A percentile compares a stretch with the other conserved stretches of the same genome.
phyloP scores from a whole-genome alignment of 179 eudicot species.

The Beta corolliflora region DNA sequence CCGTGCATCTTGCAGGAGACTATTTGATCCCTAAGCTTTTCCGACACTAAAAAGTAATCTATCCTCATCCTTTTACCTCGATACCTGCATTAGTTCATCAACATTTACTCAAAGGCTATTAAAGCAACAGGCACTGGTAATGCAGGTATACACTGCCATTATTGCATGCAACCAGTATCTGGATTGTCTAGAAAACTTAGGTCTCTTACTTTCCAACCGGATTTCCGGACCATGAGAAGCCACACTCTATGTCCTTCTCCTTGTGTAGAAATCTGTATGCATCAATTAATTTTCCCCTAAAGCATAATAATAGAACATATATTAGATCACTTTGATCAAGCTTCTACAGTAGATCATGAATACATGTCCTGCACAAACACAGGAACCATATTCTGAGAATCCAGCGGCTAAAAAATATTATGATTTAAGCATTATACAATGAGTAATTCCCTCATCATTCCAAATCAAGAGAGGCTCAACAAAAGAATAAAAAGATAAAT shows the following conservation, averaged over 20 bases:
- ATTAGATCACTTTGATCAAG: slow-evolving; percentile 16
- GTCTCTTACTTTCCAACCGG: slow-evolving; percentile 84
- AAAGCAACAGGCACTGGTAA: not conserved
- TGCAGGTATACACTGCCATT: not conserved
- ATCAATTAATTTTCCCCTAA: slow-evolving; percentile 86
- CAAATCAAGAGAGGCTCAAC: not conserved
- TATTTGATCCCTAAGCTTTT: slow-evolving; percentile 68
- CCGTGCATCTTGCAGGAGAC: slow-evolving; percentile 85
- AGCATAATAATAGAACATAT: not conserved
- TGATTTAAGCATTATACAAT: not conserved
- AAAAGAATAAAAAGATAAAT: not conserved
- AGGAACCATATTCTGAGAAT: not conserved
- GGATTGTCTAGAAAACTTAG: not conserved
- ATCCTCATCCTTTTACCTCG: slow-evolving; percentile 98
- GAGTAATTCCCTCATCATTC: not conserved
- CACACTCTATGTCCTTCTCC: slow-evolving; percentile 84
- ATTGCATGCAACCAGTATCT: not conserved
- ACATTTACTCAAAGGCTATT: not conserved
- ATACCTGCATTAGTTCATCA: slow-evolving; percentile 55
- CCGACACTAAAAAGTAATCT: slow-evolving; percentile 78
- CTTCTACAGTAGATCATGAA: not conserved
- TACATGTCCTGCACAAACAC: not conserved
- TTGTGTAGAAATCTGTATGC: slow-evolving; percentile 82
- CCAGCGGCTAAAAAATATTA: not conserved
- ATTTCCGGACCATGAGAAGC: slow-evolving; percentile 98